Conservation (phyloP, 208 protist species). For the Trypanosomatidae sp. region DNA sequence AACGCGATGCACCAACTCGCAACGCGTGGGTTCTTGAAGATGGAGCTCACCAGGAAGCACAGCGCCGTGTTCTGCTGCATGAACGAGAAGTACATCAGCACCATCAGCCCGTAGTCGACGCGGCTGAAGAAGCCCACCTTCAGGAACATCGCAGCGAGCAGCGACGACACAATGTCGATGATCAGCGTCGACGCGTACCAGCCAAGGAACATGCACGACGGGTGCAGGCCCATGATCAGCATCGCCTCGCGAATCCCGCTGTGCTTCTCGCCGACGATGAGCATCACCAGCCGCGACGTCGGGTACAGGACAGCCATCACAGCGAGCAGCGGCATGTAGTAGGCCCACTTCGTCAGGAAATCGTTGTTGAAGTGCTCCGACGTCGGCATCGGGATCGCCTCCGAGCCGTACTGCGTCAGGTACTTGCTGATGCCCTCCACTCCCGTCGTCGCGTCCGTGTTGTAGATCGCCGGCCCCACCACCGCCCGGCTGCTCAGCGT, state of each 20-base stretch:
- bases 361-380: constrained; percentile 35
- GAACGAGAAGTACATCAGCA: constrained; percentile 79
- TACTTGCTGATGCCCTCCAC: constrained; percentile 38
- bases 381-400: constrained; percentile 62
- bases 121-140: constrained; percentile 55
- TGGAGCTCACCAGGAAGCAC: constrained; percentile 61
- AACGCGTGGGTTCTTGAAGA: constrained; percentile 82
- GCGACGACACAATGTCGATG: constrained; percentile 53
- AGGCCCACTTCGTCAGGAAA: constrained; percentile 60
- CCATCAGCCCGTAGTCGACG: constrained; percentile 59
- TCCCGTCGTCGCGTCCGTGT: constrained; percentile 5
- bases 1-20: constrained; percentile 63
- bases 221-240: constrained; percentile 89
- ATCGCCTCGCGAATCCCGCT: constrained; percentile 79
- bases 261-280: constrained; percentile 83
- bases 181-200: constrained; percentile 68
- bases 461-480: constrained; percentile 16
- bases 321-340: constrained; percentile 79
- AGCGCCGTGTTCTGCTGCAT: constrained; percentile 70
- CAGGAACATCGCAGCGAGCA: constrained; percentile 56
- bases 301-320: constrained; percentile 74
- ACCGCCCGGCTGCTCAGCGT: constrained; percentile 5
- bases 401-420: constrained; percentile 36
- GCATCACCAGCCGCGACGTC: constrained; percentile 51
- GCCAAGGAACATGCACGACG: constrained; percentile 58